A percentile compares a stretch with the other conserved stretches of the same genome.
phyloP scores from a whole-genome alignment of 2,329 filamentous ascomycete genomes.

The Polytolypa hystricis region DNA sequence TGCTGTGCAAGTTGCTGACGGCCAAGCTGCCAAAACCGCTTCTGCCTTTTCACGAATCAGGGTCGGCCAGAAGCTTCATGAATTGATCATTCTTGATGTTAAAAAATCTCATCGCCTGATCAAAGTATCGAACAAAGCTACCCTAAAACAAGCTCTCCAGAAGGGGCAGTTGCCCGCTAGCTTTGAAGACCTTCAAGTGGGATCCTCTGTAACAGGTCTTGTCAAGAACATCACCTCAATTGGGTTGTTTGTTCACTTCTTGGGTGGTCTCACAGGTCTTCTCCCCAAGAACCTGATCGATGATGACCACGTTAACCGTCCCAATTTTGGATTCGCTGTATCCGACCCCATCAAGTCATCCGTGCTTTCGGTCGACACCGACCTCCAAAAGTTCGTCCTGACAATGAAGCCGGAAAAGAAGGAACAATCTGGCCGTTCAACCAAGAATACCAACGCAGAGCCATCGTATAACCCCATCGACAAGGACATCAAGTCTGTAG shows the following conservation, averaged over 20 bases:
- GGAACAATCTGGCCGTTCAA: slow-evolving; percentile 32
- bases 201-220: slow-evolving; percentile 62
- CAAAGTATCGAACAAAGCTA: slow-evolving; percentile 70
- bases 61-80: slow-evolving; percentile 69
- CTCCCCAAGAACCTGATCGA: slow-evolving; percentile 69
- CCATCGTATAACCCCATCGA: slow-evolving; percentile 52
- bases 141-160: slow-evolving; percentile 63
- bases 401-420: slow-evolving; percentile 45
- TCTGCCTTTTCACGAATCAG: slow-evolving; percentile 69
- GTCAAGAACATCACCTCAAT: slow-evolving; percentile 73
- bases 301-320: slow-evolving; percentile 53
- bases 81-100: slow-evolving; percentile 81
- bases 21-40: slow-evolving; percentile 64
- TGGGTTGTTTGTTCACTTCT: slow-evolving; percentile 82
- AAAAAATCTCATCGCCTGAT: slow-evolving; percentile 65
- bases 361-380: slow-evolving; percentile 60
- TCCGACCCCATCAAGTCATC: slow-evolving; percentile 64
- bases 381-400: slow-evolving; percentile 57
- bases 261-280: slow-evolving; percentile 62
- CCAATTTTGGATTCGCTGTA: slow-evolving; percentile 68
- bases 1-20: slow-evolving; percentile 72
- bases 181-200: slow-evolving; percentile 61
- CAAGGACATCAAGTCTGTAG: slow-evolving; percentile 49
- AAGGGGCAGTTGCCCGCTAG: slow-evolving; percentile 58
- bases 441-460: slow-evolving; percentile 18